A percentile compares a stretch with the other conserved stretches of the same genome.
phyloP scores from a whole-genome alignment of 441 rosid species.

The Syzygium syzygioides region DNA sequence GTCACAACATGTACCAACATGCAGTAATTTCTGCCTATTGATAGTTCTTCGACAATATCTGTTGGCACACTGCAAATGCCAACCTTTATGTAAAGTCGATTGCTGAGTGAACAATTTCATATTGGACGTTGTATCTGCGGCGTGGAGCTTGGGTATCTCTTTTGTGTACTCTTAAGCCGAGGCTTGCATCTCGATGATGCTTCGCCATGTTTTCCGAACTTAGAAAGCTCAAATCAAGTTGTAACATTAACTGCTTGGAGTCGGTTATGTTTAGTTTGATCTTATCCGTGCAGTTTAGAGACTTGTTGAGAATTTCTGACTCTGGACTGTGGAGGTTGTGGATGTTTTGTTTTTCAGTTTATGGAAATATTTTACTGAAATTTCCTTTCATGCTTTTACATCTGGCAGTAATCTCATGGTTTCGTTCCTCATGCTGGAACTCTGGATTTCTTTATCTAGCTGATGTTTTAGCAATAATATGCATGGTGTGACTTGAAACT shows the following conservation, averaged over 20 bases:
- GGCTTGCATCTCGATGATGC: neutral
- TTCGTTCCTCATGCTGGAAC: neutral
- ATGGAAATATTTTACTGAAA: neutral
- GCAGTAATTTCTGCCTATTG: neutral
- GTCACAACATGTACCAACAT: neutral
- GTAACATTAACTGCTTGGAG: neutral
- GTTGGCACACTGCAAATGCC: neutral
- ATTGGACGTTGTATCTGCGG: fast-evolving
- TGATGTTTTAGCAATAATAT: neutral
- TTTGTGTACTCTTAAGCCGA: neutral
- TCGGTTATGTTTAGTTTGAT: neutral
- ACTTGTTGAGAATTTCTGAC: neutral
- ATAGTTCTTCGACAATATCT: neutral
- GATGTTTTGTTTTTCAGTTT: neutral
- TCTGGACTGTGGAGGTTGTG: neutral
- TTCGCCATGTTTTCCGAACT: neutral
- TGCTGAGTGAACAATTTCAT: neutral
- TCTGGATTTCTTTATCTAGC: neutral
- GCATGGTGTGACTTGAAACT: neutral
- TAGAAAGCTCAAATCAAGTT: neutral
- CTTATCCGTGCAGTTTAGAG: neutral
- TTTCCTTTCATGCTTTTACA: neutral
- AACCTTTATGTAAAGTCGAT: neutral
- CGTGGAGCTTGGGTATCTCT: neutral
- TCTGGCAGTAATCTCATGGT: neutral